Conservation (phyloP, 2,329 filamentous ascomycete species). For the Aspergillus pseudonomiae region DNA sequence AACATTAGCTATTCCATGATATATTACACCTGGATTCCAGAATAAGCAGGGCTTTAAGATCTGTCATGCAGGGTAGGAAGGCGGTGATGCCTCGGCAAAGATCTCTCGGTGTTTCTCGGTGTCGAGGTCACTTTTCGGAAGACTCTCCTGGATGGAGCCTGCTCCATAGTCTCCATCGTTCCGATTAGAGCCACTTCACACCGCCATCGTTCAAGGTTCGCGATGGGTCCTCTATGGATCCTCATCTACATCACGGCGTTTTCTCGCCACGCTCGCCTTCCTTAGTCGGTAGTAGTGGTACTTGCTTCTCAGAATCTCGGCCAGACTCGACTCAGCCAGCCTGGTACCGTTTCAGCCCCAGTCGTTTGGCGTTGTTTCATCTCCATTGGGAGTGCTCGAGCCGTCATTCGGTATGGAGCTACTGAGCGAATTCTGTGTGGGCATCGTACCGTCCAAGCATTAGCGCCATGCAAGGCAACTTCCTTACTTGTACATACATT, state of each 20-base stretch:
- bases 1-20: constrained; percentile 7
- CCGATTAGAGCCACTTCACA: neutral
- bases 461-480: constrained; percentile 17
- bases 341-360: neutral
- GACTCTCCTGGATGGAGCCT: constrained; percentile 1
- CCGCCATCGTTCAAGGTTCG: constrained; percentile 7
- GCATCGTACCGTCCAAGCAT: constrained; percentile 5
- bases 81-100: constrained; percentile 9
- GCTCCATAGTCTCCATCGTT: neutral
- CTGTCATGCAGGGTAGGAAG: constrained; percentile 11
- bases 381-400: neutral
- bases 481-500: constrained; percentile 6
- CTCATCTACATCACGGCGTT: neutral
- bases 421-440: neutral
- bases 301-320: neutral
- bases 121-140: neutral
- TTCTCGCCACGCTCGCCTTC: neutral
- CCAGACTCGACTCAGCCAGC: constrained; percentile 1
- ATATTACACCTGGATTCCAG: constrained; percentile 4
- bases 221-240: neutral
- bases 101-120: constrained; percentile 9
- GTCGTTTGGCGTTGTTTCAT: constrained; percentile 4
- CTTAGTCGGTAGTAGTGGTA: constrained; percentile 1
- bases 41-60: constrained; percentile 1
- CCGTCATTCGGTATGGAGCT: neutral